Conservation (phyloP, 2,329 filamentous ascomycete genomes). For the Fusarium albosuccineum region DNA sequence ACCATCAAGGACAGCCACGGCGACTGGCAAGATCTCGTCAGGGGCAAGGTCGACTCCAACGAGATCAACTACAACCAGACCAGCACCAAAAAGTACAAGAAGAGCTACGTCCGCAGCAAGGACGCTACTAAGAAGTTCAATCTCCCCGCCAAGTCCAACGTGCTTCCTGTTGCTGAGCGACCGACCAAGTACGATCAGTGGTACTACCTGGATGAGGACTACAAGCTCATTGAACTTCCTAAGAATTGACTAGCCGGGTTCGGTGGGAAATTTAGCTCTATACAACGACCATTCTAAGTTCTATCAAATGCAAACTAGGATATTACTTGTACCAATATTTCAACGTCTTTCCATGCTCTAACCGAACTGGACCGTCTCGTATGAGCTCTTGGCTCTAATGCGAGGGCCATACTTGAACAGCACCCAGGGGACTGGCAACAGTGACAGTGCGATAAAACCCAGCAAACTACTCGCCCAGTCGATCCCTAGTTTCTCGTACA, state of each 20-base stretch:
- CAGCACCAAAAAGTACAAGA: constrained; percentile 44
- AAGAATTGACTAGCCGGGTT: constrained; percentile 6
- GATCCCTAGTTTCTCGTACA: constrained; percentile 60
- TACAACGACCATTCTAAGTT: background rate
- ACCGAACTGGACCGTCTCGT: background rate
- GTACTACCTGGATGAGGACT: constrained; percentile 54
- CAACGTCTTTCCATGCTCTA: background rate
- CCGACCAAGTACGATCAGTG: constrained; percentile 53
- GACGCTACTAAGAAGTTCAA: constrained; percentile 49
- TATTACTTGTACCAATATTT: too few species aligned
- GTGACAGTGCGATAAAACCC: constrained; percentile 60
- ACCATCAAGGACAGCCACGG: constrained; percentile 54
- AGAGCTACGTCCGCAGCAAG: constrained; percentile 51
- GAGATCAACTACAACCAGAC: constrained; percentile 60
- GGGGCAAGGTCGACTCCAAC: constrained; percentile 51
- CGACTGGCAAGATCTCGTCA: constrained; percentile 56
- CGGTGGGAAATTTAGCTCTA: too few species aligned
- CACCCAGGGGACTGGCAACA: constrained; percentile 66
- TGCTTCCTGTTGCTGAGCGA: constrained; percentile 47
- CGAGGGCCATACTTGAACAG: constrained; percentile 62
- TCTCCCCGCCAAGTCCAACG: constrained; percentile 48
- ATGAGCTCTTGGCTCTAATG: constrained; percentile 35
- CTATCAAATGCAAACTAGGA: too few species aligned
- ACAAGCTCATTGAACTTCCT: constrained; percentile 47
- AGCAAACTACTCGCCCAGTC: constrained; percentile 62